Evolutionary conservation across 805 yeast species (phyloP).

Genomic region (Starmerella apis): DNA sequence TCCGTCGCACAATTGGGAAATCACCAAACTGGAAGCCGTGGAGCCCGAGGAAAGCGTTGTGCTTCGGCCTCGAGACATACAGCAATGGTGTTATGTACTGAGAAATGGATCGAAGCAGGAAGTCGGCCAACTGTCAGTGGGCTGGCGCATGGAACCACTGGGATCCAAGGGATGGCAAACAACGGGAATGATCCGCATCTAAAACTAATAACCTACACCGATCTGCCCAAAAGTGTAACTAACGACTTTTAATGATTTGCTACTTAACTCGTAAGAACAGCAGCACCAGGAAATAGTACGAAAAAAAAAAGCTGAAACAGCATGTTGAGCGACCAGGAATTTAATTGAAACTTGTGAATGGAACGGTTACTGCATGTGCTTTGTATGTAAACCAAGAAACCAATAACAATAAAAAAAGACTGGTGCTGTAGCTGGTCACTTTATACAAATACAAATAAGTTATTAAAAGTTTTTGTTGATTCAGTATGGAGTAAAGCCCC

Average conservation of each 20-base stretch:
- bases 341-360: too few relatives aligned
- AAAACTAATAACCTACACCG: too few relatives aligned
- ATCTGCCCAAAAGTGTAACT: too few relatives aligned
- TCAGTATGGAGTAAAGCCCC: conserved; percentile 39
- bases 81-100: conserved; percentile 26
- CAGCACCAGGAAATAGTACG: too few relatives aligned
- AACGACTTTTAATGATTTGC: too few relatives aligned
- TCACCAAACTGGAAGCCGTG: conserved; percentile 11
- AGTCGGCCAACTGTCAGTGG: conserved; percentile 24
- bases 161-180: conserved; percentile 32
- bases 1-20: conserved; percentile 26
- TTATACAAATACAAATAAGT: conserved; percentile 6
- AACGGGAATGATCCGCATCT: conserved; percentile 19
- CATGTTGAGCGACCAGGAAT: too few relatives aligned
- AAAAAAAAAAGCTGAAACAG: too few relatives aligned
- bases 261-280: too few relatives aligned
- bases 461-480: background rate
- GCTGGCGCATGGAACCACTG: conserved; percentile 33
- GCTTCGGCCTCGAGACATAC: conserved; percentile 28
- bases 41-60: conserved; percentile 10
- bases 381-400: too few relatives aligned
- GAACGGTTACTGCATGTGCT: too few relatives aligned
- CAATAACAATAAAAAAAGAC: too few relatives aligned
- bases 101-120: conserved; percentile 18
- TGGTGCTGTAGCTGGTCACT: background rate